Base-by-base conservation (phyloP, 2,329 filamentous ascomycete genomes). In the Cordyceps cicadae region DNA sequence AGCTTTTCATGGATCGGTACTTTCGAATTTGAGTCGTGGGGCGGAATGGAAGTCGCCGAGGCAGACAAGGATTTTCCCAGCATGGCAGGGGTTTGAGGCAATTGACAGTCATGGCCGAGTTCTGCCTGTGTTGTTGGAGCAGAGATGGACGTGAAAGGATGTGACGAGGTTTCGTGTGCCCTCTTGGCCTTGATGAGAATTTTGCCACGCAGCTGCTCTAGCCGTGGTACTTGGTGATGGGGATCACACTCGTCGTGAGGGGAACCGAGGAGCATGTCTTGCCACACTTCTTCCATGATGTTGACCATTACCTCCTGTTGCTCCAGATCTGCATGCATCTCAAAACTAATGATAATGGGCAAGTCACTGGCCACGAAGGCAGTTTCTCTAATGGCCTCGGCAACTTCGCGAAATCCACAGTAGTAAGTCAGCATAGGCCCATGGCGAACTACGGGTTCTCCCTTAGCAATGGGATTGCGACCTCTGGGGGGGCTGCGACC, bases 301-400 rank as follows among this genome's bases (percentile, higher is more conserved):
- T 89, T 83, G 12, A 96, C 92, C 90, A 97, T 97, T 55, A 89
- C 82, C 64, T 91, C 86, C 72, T 99, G 94, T 72, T 97, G 93
- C 58, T 89, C 85, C 1, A 81, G 77, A 63, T 87, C 84, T 15
- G 91, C 88, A 72, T 97, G 93, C 0, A 97, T 90, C 73, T 99
- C 94, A 6, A 97, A 80, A 71, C 92, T 96, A 65, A 97, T 85
- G 62, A 97, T 95, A 45, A 99, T 78, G 0, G 94, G 94, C 21
- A 96, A 78, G 57, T 89, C 83, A 62, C 84, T 92, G 7, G 78
- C 82, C 32, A 84, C 77, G 67, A 97, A 97, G 0, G 91, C 92
- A 62, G 86, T 85, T 61, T 95, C 85, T 45, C 83, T 81, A 63
- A 97, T 89, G 0, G 88, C 87, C 64, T 84, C 81, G 74, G 92